phyloP scores from a whole-genome alignment of 345 rosid species.

The Boechera retrofracta region DNA sequence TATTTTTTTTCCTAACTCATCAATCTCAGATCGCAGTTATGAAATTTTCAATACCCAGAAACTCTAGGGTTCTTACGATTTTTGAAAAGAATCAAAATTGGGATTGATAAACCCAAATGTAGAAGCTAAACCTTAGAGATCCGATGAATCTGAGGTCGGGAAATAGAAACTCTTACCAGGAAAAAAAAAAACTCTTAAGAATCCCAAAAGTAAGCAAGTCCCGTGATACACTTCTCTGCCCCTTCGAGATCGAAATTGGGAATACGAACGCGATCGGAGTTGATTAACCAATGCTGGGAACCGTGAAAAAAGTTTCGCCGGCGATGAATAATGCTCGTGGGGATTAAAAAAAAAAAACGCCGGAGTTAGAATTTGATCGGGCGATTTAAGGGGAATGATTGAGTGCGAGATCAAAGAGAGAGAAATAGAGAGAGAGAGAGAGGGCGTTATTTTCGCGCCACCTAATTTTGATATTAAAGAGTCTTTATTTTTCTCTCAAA shows the following conservation, averaged over 20 bases:
- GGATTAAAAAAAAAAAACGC: not conserved
- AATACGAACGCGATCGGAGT: slow-evolving; percentile 18
- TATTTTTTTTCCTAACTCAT: not conserved
- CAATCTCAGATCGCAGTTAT: slow-evolving; percentile 28
- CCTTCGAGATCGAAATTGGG: slow-evolving; percentile 26
- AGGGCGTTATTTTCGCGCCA: slow-evolving; percentile 83
- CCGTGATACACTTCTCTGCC: slow-evolving; percentile 15
- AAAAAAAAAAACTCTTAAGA: not conserved
- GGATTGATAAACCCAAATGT: slow-evolving; percentile 18
- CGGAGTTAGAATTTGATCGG: slow-evolving; percentile 35
- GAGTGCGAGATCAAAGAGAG: slow-evolving; percentile 39
- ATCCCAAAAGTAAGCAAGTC: slow-evolving; percentile 9
- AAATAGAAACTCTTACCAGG: slow-evolving; percentile 18
- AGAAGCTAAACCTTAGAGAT: slow-evolving; percentile 30
- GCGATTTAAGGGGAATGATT: slow-evolving; percentile 16
- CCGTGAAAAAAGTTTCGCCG: slow-evolving; percentile 1
- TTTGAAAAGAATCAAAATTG: slow-evolving; percentile 4
- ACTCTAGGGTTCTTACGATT: slow-evolving; percentile 37
- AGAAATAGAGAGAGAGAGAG: slow-evolving; percentile 32
- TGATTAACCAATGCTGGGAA: not conserved
- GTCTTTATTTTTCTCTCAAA: slow-evolving; percentile 10
- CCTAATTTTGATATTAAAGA: slow-evolving; percentile 51
- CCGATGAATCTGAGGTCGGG: slow-evolving; percentile 5
- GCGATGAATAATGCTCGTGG: slow-evolving; percentile 20
- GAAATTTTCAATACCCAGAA: slow-evolving; percentile 7